Percentiles rank a stretch among this genome's conserved stretches.
Conservation (phyloP, 2,329 filamentous ascomycete species). For the Keithomyces neogunnii region DNA sequence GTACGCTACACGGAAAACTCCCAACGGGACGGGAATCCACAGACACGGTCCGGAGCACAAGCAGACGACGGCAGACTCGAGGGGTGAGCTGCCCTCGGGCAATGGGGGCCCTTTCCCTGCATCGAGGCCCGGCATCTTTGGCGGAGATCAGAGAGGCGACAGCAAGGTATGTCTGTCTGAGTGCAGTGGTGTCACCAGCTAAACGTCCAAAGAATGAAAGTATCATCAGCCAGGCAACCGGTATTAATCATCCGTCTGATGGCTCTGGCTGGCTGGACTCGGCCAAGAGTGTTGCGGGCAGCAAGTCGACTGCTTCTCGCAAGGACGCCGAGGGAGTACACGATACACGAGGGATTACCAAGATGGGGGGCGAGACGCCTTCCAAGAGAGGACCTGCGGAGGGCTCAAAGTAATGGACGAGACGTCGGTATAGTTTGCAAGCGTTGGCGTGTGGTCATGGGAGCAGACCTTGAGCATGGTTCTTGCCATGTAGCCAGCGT, state of each 20-base stretch:
- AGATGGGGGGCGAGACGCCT: slow-evolving; percentile 2
- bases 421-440: too few relatives aligned
- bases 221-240: neutral
- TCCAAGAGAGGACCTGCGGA: slow-evolving; percentile 1
- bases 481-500: too few relatives aligned
- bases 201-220: too few relatives aligned
- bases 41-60: slow-evolving; percentile 18
- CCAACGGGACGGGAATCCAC: slow-evolving; percentile 9
- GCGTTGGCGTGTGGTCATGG: too few relatives aligned
- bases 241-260: neutral
- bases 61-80: slow-evolving; percentile 16
- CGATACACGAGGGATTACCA: slow-evolving; percentile 3
- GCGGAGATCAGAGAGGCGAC: neutral
- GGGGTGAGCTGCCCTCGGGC: slow-evolving; percentile 24
- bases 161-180: neutral
- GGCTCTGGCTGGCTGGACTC: slow-evolving; percentile 1
- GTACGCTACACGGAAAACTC: slow-evolving; percentile 12
- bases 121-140: slow-evolving; percentile 2
- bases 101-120: slow-evolving; percentile 17
- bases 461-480: too few relatives aligned
- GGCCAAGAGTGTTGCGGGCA: slow-evolving; percentile 15
- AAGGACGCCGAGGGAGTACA: slow-evolving; percentile 3
- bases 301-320: slow-evolving; percentile 8
- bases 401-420: neutral
- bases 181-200: too few relatives aligned